Conservation (phyloP, 148 eudicot species). For the Limonium bicolor region DNA sequence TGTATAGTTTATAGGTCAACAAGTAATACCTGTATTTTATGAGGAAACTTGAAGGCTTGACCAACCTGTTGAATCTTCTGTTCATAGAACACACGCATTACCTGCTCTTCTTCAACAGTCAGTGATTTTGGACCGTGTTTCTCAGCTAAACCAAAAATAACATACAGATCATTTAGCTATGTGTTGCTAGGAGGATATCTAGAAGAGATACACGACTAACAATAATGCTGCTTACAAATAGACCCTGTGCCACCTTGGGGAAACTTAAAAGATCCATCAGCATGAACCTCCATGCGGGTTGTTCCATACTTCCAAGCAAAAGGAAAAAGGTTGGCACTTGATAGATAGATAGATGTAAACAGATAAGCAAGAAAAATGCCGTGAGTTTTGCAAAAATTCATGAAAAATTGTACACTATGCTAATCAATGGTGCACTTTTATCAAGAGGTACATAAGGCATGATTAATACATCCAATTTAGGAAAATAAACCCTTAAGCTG, state of each 20-base stretch:
- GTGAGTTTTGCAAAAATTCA: neutral
- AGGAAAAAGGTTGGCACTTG: slow-evolving; percentile 10
- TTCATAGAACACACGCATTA: slow-evolving; percentile 70
- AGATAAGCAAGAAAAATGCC: neutral
- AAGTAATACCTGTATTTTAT: slow-evolving; percentile 71
- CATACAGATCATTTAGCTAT: slow-evolving; percentile 3
- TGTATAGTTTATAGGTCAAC: neutral
- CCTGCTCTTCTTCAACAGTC: slow-evolving; percentile 68
- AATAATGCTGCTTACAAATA: slow-evolving; percentile 24
- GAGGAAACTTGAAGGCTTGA: slow-evolving; percentile 78
- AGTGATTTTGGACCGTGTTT: slow-evolving; percentile 70
- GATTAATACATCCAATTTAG: neutral
- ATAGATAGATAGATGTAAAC: neutral
- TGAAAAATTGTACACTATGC: neutral
- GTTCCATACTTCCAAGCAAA: slow-evolving; percentile 57
- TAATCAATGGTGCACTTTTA: neutral
- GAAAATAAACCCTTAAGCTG: neutral
- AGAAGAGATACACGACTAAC: slow-evolving; percentile 1
- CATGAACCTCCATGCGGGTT: slow-evolving; percentile 58
- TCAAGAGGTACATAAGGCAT: neutral
- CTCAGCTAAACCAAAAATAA: slow-evolving; percentile 27
- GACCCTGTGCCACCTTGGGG: slow-evolving; percentile 37
- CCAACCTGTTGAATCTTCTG: slow-evolving; percentile 85
- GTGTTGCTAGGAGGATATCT: neutral
- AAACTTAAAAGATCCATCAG: slow-evolving; percentile 68